Conservation (phyloP, 352 stramenopile species). For the Phytophthora foliorum region DNA sequence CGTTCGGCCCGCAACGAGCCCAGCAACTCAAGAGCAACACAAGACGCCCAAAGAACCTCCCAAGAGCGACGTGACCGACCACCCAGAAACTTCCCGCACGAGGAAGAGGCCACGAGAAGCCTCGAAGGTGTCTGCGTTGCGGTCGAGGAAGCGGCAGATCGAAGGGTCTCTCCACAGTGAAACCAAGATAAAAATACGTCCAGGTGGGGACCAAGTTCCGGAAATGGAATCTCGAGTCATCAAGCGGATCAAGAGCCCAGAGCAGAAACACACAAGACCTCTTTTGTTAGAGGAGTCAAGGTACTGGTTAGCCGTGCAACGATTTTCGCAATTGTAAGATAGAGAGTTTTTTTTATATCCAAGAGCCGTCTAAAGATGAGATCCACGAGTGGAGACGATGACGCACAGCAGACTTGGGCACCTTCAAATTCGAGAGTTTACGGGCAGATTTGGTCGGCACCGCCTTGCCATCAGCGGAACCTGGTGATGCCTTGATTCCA, state of each 20-base stretch:
- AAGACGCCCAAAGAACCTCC: neutral
- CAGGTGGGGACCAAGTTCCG: neutral
- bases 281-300: constrained; percentile 23
- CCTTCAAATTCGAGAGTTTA: neutral
- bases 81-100: neutral
- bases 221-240: constrained; percentile 10
- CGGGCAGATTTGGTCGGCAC: neutral
- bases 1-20: neutral
- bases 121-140: neutral
- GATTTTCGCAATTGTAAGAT: constrained; percentile 22
- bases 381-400: neutral
- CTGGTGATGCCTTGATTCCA: neutral
- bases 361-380: neutral
- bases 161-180: neutral
- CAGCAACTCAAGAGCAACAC: neutral
- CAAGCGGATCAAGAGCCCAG: neutral
- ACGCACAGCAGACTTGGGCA: neutral
- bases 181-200: neutral
- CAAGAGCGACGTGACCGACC: neutral
- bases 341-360: neutral
- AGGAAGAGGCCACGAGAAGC: neutral
- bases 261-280: neutral
- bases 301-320: constrained; percentile 30
- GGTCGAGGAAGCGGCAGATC: constrained; percentile 15
- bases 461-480: neutral